Percentiles rank a stretch among this genome's conserved stretches.
Evolutionary conservation across 2,329 filamentous ascomycete species (phyloP).

Genomic region (Scedosporium aurantiacum): DNA sequence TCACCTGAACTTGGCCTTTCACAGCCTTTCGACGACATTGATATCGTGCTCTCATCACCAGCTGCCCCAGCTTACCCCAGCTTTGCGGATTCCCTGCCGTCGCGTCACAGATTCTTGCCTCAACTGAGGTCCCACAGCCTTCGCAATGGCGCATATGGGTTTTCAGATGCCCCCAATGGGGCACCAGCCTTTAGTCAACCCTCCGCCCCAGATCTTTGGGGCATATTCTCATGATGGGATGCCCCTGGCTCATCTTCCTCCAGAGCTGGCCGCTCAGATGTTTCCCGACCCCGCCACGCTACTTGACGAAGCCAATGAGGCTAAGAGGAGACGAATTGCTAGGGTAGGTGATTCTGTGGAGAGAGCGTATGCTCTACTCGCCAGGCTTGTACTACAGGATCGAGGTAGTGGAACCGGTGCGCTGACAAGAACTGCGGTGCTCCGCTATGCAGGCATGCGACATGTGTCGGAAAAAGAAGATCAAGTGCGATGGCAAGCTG

Average conservation of each 20-base stretch:
- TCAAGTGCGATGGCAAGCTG: slow-evolving; percentile 95
- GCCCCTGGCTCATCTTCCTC: slow-evolving; percentile 42
- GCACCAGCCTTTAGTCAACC: slow-evolving; percentile 50
- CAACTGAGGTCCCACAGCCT: background rate
- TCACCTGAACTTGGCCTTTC: background rate
- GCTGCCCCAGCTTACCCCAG: background rate
- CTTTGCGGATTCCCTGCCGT: background rate
- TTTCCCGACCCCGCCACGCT: slow-evolving; percentile 45
- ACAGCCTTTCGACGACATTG: background rate
- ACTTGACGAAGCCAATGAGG: slow-evolving; percentile 61
- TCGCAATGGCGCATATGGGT: slow-evolving; percentile 39
- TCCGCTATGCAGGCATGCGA: slow-evolving; percentile 62
- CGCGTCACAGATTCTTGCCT: background rate
- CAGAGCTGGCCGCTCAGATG: slow-evolving; percentile 49
- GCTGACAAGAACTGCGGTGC: background rate
- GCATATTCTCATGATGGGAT: slow-evolving; percentile 50
- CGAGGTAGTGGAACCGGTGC: background rate
- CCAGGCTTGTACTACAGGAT: slow-evolving; percentile 17
- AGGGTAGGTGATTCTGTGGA: slow-evolving; percentile 40
- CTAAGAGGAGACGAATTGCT: slow-evolving; percentile 81
- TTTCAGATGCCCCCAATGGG: slow-evolving; percentile 48
- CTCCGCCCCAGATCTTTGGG: slow-evolving; percentile 59
- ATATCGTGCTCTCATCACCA: background rate
- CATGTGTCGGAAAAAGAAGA: slow-evolving; percentile 94
- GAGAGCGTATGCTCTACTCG: too few relatives aligned